phyloP scores from a whole-genome alignment of 345 rosid species.

The Corchorus capsularis region DNA sequence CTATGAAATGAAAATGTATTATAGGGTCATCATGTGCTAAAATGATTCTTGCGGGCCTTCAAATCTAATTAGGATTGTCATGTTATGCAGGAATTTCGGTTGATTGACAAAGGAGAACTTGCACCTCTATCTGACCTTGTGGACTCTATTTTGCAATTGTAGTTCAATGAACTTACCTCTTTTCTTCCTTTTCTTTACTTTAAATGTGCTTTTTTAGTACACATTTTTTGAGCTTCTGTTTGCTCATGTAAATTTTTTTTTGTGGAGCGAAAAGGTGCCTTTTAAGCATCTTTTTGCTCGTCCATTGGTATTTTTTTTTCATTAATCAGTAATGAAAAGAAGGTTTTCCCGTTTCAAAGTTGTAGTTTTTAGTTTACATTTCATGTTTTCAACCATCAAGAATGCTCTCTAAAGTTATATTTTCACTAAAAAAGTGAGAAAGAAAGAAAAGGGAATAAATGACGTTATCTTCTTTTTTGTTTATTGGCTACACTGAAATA shows the following conservation, averaged over 20 bases:
- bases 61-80: background rate
- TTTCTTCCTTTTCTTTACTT: background rate
- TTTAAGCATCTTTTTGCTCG: background rate
- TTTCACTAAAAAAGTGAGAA: no score
- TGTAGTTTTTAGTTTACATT: background rate
- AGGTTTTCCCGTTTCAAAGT: background rate
- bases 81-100: conserved; percentile 58
- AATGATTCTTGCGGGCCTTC: conserved; percentile 2
- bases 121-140: conserved; percentile 65
- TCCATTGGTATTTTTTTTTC: background rate
- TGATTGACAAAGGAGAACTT: conserved; percentile 62
- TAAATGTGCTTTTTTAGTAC: background rate
- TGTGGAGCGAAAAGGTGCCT: background rate
- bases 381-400: no score
- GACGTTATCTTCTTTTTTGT: no score
- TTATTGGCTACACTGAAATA: no score
- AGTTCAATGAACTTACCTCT: conserved; percentile 12
- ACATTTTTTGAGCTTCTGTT: conserved; percentile 15
- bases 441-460: no score
- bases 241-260: background rate
- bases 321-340: background rate
- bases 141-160: conserved; percentile 61
- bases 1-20: background rate
- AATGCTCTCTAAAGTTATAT: no score
- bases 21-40: background rate